Percentiles rank a stretch among this genome's conserved stretches.
phyloP scores from a whole-genome alignment of 2,329 filamentous ascomycete species.

The Nigrograna mackinnonii region DNA sequence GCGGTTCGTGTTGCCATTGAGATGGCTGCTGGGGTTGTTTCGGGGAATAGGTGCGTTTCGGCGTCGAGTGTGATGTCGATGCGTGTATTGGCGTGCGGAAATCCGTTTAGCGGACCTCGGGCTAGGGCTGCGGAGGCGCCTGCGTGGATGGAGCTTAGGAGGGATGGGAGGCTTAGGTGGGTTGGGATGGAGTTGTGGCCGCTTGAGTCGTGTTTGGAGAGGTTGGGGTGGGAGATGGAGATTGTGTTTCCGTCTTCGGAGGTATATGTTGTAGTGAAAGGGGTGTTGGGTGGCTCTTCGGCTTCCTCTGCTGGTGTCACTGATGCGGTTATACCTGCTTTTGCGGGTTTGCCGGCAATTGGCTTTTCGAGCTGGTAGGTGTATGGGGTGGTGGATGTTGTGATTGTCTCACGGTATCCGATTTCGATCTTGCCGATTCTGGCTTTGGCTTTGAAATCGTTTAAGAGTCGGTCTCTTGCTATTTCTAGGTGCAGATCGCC shows the following conservation, averaged over 20 bases:
- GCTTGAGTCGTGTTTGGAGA: conserved; percentile 44
- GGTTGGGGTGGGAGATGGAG: conserved; percentile 56
- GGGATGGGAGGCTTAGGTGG: conserved; percentile 53
- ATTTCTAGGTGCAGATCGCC: conserved; percentile 95
- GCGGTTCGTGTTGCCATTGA: conserved; percentile 67
- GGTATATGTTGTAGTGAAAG: conserved; percentile 30
- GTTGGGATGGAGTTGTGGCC: conserved; percentile 51
- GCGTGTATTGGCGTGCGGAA: conserved; percentile 76
- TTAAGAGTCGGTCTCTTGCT: conserved; percentile 82
- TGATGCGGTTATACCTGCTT: conserved; percentile 72
- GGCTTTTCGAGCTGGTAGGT: conserved; percentile 74
- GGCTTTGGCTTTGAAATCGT: conserved; percentile 84
- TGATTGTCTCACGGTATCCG: conserved; percentile 86
- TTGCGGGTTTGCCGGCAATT: conserved; percentile 78
- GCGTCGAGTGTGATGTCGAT: conserved; percentile 73
- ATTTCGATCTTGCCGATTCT: conserved; percentile 91
- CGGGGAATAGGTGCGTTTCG: conserved; percentile 64
- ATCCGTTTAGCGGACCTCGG: conserved; percentile 78
- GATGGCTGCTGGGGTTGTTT: conserved; percentile 68
- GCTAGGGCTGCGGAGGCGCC: conserved; percentile 83
- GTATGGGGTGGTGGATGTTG: conserved; percentile 58
- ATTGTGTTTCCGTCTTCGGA: conserved; percentile 71
- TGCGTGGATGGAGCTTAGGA: conserved; percentile 67
- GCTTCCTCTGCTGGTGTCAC: conserved; percentile 62
- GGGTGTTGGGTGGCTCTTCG: conserved; percentile 13